Percentiles rank a stretch among this genome's conserved stretches.
Evolutionary conservation across 306 rosid species (phyloP).

Genomic region (Trifolium pratense): DNA sequence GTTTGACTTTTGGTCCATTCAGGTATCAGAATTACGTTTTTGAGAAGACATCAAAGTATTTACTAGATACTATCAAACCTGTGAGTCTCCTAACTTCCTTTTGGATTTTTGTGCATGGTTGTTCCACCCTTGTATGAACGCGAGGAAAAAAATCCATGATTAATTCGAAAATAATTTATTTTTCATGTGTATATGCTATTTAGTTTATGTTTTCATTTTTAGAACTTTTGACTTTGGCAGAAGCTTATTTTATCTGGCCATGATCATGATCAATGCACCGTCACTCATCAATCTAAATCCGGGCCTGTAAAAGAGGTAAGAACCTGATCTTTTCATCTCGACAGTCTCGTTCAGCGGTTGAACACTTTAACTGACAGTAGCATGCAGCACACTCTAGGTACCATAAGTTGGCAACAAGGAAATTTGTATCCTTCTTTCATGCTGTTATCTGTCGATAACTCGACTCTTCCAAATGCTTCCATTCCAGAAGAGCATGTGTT

Average conservation of each 20-base stretch:
- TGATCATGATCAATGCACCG: constrained; percentile 84
- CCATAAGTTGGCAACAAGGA: constrained; percentile 92
- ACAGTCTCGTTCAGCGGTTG: constrained; percentile 32
- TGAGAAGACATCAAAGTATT: constrained; percentile 58
- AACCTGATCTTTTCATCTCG: constrained; percentile 37
- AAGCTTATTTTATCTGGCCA: constrained; percentile 78
- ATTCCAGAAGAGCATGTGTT: constrained; percentile 55
- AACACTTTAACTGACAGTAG: constrained; percentile 47
- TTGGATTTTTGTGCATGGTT: constrained; percentile 36
- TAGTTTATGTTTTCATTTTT: background rate
- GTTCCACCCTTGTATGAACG: constrained; percentile 26
- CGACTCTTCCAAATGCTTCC: constrained; percentile 55
- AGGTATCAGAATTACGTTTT: constrained; percentile 75
- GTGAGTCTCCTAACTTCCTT: constrained; percentile 51
- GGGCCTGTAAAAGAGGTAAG: constrained; percentile 74
- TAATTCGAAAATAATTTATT: constrained; percentile 5
- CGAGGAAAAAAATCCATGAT: background rate
- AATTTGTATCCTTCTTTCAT: constrained; percentile 84
- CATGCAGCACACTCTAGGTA: constrained; percentile 87
- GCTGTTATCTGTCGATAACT: constrained; percentile 69
- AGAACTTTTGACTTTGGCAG: constrained; percentile 49
- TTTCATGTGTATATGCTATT: constrained; percentile 14
- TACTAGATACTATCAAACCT: constrained; percentile 66
- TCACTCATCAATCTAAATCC: constrained; percentile 58
- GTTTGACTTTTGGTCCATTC: constrained; percentile 40